Conservation (phyloP, 164 flowering plant species). For the Euptelea pleiosperma region DNA sequence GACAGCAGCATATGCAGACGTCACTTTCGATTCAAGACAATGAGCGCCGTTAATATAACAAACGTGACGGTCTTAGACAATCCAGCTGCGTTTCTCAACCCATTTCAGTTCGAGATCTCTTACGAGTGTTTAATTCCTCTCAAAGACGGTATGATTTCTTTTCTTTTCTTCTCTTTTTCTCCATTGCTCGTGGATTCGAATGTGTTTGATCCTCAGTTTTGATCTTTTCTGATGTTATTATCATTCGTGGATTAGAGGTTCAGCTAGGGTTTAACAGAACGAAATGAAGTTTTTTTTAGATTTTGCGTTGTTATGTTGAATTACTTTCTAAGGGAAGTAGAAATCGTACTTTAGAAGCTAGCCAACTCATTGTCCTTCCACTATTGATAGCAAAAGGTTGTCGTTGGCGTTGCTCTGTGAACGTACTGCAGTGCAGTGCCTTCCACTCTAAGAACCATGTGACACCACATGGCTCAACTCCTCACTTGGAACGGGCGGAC, state of each 20-base stretch:
- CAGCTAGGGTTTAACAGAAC: neutral
- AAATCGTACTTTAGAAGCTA: too few species aligned
- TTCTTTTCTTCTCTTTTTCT: neutral
- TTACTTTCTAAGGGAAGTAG: too few species aligned
- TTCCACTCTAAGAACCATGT: too few species aligned
- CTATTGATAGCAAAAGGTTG: too few species aligned
- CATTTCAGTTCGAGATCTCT: constrained; percentile 94
- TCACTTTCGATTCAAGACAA: constrained; percentile 24
- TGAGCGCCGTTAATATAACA: constrained; percentile 94
- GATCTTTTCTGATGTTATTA: too few species aligned
- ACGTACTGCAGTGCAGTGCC: too few species aligned
- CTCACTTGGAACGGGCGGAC: too few species aligned
- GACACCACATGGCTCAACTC: too few species aligned
- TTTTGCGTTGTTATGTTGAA: too few species aligned
- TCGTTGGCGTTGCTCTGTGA: too few species aligned
- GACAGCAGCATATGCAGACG: neutral
- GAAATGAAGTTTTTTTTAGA: neutral
- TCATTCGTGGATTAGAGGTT: neutral
- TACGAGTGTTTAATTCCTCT: constrained; percentile 90
- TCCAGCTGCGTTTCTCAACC: constrained; percentile 76
- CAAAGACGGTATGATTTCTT: constrained; percentile 61
- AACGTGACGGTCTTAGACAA: constrained; percentile 91
- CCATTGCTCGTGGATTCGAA: neutral
- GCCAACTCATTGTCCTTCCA: too few species aligned
- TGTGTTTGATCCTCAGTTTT: too few species aligned